phyloP scores from a whole-genome alignment of 2,329 filamentous ascomycete genomes.

The Aspergillus tanneri region DNA sequence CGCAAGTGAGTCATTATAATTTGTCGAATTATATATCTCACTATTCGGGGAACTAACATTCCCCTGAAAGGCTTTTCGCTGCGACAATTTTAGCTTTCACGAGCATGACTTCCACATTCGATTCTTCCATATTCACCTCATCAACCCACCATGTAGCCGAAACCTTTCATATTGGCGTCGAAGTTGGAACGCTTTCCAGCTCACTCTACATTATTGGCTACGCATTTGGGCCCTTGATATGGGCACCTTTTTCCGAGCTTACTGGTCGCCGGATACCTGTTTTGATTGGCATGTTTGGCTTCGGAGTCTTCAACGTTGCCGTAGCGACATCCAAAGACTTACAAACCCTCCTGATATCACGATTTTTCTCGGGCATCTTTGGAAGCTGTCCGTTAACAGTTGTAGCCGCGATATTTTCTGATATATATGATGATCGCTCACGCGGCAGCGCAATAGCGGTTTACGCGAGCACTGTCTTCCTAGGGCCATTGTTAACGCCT shows the following conservation, averaged over 20 bases:
- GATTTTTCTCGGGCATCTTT: slow-evolving; percentile 49
- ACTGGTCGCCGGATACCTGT: slow-evolving; percentile 56
- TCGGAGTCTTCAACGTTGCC: slow-evolving; percentile 47
- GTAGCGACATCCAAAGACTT: slow-evolving; percentile 43
- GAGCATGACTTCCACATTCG: too few species aligned
- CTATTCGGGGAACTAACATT: slow-evolving; percentile 18
- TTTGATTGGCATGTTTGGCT: slow-evolving; percentile 41
- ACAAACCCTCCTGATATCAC: slow-evolving; percentile 41
- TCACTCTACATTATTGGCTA: slow-evolving; percentile 53
- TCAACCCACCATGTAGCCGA: slow-evolving; percentile 57
- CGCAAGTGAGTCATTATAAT: slow-evolving; percentile 40
- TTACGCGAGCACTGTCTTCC: slow-evolving; percentile 49
- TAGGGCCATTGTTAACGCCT: slow-evolving; percentile 48
- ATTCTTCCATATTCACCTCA: slow-evolving; percentile 64
- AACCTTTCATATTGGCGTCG: slow-evolving; percentile 44
- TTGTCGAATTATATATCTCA: background rate
- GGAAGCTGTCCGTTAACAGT: slow-evolving; percentile 46
- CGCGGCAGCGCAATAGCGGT: slow-evolving; percentile 45
- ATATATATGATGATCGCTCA: slow-evolving; percentile 49
- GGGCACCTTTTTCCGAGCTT: slow-evolving; percentile 61
- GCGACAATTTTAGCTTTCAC: slow-evolving; percentile 51
- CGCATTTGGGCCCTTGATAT: slow-evolving; percentile 60
- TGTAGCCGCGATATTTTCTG: slow-evolving; percentile 44
- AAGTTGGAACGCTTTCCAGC: slow-evolving; percentile 47
- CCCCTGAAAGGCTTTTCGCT: slow-evolving; percentile 35